Evolutionary conservation across 805 yeast species (phyloP), one percentile per base, ranked within the genome.

Genomic region (Vanderwaltozyma tropicalis): DNA sequence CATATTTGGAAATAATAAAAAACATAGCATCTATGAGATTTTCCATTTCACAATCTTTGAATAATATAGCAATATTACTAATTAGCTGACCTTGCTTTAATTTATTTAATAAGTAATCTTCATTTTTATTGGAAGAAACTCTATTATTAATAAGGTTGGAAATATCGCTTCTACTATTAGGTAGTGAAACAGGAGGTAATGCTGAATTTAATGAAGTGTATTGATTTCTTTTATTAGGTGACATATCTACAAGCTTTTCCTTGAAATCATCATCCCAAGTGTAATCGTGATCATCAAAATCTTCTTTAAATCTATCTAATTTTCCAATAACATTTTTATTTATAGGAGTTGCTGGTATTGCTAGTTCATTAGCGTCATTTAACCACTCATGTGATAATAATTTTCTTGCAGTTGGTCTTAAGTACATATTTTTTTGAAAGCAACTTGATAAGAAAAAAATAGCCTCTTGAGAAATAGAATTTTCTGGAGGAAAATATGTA

Each of bases 371-470:
- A 11, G 20, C 13, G 6, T 17, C 11, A 40, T 28, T 31, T 27
- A 54, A 24, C 63, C 63, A 89, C 37, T 68, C 69, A 53, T 83
- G 94, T 41, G 67, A 72, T 36, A 85, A 57, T 18, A 89, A 64
- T 18, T 63, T 68, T 19, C 63, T 62, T 0, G 94, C 85, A 13
- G 70, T 67, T 0, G 89, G 82, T 41, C 98, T 66, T 32, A 67
- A 61, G 12, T 57, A 57, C 20, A 94, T 88, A 44, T 79, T 76
- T 56, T 77, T 83, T 28, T 75, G 73, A 37, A 92, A 67, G 59
- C 96, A 89, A 38, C 59, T 59, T 19, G 60, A 57, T 17, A 86
- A 76, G 60, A 92, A 89, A 48, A 73, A 80, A 46, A 76, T 75
- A 46, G 83, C 82, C 14, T 70, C 67, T n/a, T 49, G 44, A 3